Conservation (phyloP, 352 stramenopile genomes). For the Pythium aristosporum region DNA sequence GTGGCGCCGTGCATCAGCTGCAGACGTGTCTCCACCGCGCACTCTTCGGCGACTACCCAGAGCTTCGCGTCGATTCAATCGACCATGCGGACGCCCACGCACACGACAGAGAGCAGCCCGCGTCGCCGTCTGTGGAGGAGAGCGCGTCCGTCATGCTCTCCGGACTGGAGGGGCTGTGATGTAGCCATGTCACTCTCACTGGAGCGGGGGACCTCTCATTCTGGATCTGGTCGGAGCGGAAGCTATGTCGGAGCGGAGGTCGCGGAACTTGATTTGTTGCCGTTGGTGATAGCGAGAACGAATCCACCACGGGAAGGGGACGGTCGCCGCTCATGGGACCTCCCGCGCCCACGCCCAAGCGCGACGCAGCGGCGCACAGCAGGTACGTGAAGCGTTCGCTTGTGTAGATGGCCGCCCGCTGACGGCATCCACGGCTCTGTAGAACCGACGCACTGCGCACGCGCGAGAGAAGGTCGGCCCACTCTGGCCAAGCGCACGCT, state of each 20-base stretch:
- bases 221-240: neutral
- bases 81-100: neutral
- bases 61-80: neutral
- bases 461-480: neutral
- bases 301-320: conserved; percentile 1
- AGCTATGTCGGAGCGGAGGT: conserved; percentile 14
- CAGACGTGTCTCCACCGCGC: conserved; percentile 16
- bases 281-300: conserved; percentile 24
- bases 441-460: conserved; percentile 12
- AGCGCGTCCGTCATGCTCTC: conserved; percentile 9
- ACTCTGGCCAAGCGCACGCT: neutral
- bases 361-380: conserved; percentile 7
- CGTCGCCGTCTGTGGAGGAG: neutral
- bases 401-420: neutral
- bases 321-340: conserved; percentile 6
- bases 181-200: conserved; percentile 17
- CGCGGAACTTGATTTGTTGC: conserved; percentile 22
- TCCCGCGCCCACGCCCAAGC: conserved; percentile 8
- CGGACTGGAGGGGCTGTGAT: conserved; percentile 13
- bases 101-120: neutral
- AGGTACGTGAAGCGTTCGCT: conserved; percentile 1
- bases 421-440: neutral
- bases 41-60: conserved; percentile 10
- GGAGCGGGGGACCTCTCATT: neutral
- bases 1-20: neutral